Conservation (phyloP, 768 basidiomycete genomes). For the Lactarius vividus region DNA sequence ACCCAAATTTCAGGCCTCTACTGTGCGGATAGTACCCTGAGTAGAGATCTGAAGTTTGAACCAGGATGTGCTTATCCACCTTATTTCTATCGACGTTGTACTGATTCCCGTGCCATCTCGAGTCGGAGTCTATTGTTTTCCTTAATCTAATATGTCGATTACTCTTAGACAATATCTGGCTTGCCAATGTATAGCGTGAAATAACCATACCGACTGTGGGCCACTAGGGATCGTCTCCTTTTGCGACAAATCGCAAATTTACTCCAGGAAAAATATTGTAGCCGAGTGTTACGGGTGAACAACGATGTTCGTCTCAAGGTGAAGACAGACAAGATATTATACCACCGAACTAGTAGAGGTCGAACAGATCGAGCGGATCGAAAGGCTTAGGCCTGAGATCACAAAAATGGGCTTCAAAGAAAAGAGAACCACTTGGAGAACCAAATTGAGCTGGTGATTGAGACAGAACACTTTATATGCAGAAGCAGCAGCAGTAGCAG, state of each 20-base stretch:
- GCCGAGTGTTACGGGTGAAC: neutral
- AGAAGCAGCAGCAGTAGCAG: too few species aligned
- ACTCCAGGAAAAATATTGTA: neutral
- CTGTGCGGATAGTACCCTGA: slow-evolving; percentile 4
- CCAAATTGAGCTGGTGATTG: too few species aligned
- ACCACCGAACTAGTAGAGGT: neutral
- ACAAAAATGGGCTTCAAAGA: too few species aligned
- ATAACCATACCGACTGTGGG: neutral
- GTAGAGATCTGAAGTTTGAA: slow-evolving; percentile 8
- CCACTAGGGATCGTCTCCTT: neutral
- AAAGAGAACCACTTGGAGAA: too few species aligned
- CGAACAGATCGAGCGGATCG: neutral
- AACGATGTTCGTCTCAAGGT: neutral
- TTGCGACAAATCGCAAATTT: too few species aligned
- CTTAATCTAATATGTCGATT: neutral
- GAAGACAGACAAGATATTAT: neutral
- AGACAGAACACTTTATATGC: neutral
- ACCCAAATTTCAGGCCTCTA: slow-evolving; percentile 10
- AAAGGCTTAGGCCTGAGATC: neutral
- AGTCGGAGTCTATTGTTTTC: neutral
- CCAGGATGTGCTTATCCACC: neutral
- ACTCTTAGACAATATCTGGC: neutral
- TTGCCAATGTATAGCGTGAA: neutral
- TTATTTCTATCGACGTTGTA: neutral
- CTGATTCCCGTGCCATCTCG: neutral